phyloP scores from a whole-genome alignment of 768 basidiomycete species.

The Naganishia kalamii region DNA sequence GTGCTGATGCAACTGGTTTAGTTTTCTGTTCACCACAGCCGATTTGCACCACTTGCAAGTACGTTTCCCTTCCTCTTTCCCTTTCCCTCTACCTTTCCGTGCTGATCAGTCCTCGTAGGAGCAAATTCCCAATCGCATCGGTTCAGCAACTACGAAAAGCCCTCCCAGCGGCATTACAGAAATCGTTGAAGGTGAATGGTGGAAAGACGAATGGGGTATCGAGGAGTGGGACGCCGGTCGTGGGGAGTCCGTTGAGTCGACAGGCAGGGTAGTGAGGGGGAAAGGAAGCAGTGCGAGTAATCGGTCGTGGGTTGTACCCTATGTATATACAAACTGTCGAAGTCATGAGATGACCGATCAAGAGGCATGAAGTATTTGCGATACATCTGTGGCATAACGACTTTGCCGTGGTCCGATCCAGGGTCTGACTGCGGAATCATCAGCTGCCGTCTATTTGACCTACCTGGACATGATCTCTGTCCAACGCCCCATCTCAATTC shows the following conservation, averaged over 20 bases:
- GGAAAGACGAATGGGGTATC: background rate
- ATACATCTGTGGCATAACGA: too few species aligned
- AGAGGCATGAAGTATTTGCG: too few species aligned
- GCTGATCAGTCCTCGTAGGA: background rate
- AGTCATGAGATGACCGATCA: too few species aligned
- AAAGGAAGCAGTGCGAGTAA: background rate
- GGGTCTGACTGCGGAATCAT: too few species aligned
- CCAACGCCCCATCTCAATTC: too few species aligned
- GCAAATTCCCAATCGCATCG: slow-evolving; percentile 10
- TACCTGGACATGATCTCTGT: too few species aligned
- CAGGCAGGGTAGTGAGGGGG: background rate
- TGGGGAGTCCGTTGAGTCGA: background rate
- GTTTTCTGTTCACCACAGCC: slow-evolving; percentile 92
- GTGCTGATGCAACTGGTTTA: slow-evolving; percentile 41
- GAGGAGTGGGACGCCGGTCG: background rate
- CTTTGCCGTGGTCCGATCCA: too few species aligned
- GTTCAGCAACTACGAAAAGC: slow-evolving; percentile 11
- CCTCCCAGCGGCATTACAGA: background rate
- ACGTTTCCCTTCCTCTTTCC: slow-evolving; percentile 43
- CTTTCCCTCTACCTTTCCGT: background rate
- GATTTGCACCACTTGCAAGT: slow-evolving; percentile 91
- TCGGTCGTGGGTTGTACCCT: too few species aligned
- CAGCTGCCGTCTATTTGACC: too few species aligned
- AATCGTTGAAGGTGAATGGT: background rate
- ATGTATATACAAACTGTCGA: too few species aligned